Evolutionary conservation across 768 basidiomycete genomes (phyloP), one percentile per base, ranked within the genome.

Genomic region (Pulveroboletus sp.): DNA sequence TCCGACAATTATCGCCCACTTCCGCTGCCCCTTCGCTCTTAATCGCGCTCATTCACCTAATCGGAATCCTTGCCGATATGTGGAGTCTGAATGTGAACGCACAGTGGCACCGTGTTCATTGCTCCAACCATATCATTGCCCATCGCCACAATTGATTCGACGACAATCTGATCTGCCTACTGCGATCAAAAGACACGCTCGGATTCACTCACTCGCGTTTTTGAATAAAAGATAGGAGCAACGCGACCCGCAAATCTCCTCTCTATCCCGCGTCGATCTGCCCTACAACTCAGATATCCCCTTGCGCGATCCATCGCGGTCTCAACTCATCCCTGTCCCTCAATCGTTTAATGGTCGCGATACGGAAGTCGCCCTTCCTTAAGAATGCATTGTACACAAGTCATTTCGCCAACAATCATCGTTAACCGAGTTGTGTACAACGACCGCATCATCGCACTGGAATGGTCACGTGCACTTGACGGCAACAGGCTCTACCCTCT

Each of bases 271-370:
- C 56, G 55, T 59, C 43, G 22, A 54, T 45, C n/a, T 19, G 24
- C 22, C 13, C 45, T 5, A 31, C 3, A 12, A 12, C 19, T 31
- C 22, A 13, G 17, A 30, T 34, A 5, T 30, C 11, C 20, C 20
- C 19, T 34, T 60, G 52, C 59, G 59, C 59, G 58, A 59, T 59
- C 58, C 50, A 59, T 59, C 58, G 58, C 55, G 47, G 22, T 11
- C 43, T 29, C 57, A 43, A 48, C 35, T 58, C 57, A 22, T 22
- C 24, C 19, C 44, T 45, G 50, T 24, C 20, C 0, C n/a, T 27
- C 52, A 40, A 24, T 24, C 23, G 2, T 38, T 38, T 22, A n/a
- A 37, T 45, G 22, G n/a, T 45, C 42, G 26, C 38, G n/a, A 34
- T 52, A 42, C 29, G 48, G 56, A 4, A 51, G 36, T 37, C 10